Base-by-base conservation (phyloP, 768 basidiomycete species). In the Basidioascus undulatus region DNA sequence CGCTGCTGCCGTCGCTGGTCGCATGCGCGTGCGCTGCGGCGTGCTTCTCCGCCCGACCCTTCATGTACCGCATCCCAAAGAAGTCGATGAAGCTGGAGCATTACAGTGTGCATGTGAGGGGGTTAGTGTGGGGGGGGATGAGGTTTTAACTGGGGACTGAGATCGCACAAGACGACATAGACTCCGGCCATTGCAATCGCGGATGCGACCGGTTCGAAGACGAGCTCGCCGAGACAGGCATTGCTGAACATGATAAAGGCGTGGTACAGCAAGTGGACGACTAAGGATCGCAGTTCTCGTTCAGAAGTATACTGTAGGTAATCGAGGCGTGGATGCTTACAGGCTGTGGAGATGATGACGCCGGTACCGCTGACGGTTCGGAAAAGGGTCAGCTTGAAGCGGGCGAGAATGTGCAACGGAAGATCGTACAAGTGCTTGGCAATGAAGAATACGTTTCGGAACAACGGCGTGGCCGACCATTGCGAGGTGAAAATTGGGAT, bases 201-300 rank as follows among this genome's bases (percentile, higher is more conserved):
- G 0, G 57, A 49, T 2, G 58, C 55, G 5, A 53, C 55, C 0
- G 59, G 54, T 35, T 59, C 58, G 44, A 55, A 59, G 0, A 26
- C 44, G 15, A 59, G 45, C 11, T 56, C 47, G 1, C 58, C 57
- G 25, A 58, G 41, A 43, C 58, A 58, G 20, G 51, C 47, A 44
- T 58, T 55, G 21, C 43, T 39, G 44, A 57, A 59, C 57, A 59
- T 59, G 49, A 58, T 45, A 39, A 59, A 58, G n/a, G 53, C 47
- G 47, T 59, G 59, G 43, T 50, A 55, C 0, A 59, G 51, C 0
- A 61, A 51, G 38, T 59, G 59, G 21, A 46, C 30, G 43, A 48
- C 10, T 36, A n/a, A 12, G 11, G 19, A 37, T 13, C 6, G 11
- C 13, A 30, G 26, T n/a, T 12, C 26, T 15, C 32, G 5, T 28